Conservation (phyloP, 345 rosid species). For the Melaleuca alternifolia region DNA sequence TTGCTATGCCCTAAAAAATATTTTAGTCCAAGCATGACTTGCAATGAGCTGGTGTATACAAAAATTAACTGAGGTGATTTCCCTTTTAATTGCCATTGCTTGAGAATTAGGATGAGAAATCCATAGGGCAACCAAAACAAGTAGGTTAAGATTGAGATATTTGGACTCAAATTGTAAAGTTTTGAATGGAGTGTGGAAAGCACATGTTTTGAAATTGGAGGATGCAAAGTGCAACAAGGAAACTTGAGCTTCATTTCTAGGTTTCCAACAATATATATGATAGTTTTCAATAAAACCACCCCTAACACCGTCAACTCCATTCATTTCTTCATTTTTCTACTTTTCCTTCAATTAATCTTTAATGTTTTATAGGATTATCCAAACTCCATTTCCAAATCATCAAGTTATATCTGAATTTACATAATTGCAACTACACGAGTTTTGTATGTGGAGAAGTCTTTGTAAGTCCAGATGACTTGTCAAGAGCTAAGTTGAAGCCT, state of each 20-base stretch:
- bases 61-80: neutral
- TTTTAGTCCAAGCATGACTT: neutral
- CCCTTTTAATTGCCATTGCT: neutral
- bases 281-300: neutral
- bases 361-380: neutral
- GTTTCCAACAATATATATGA: neutral
- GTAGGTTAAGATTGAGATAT: neutral
- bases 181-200: neutral
- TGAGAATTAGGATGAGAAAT: neutral
- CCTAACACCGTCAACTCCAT: neutral
- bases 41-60: neutral
- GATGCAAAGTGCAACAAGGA: neutral
- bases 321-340: neutral
- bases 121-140: too few species aligned
- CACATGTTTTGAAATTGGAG: neutral
- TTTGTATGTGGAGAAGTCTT: neutral
- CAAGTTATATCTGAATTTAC: neutral
- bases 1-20: too few species aligned
- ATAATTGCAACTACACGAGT: neutral
- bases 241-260: neutral
- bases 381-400: neutral
- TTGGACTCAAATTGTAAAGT: neutral
- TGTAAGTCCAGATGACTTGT: neutral
- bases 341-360: neutral
- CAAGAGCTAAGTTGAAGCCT: neutral